Percentiles rank a stretch among this genome's conserved stretches.
Conservation (phyloP, 139 green algal species). For the Tetraselmis striata region DNA sequence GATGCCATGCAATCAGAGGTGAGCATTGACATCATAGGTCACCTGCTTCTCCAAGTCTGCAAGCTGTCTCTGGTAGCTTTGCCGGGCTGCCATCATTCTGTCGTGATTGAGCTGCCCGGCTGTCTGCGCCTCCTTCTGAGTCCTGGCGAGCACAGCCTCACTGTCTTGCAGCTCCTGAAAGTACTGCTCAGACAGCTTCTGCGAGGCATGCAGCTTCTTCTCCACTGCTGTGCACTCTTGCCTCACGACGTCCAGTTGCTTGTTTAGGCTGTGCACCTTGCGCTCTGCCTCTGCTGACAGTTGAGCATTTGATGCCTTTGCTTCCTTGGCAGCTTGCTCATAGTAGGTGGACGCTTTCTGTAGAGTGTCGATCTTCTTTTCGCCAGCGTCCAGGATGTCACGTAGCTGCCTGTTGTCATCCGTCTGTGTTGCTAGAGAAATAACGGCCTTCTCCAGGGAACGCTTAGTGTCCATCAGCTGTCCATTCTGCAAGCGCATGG, state of each 20-base stretch:
- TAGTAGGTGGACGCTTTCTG: neutral
- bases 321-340: neutral
- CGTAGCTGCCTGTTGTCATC: neutral
- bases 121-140: too few relatives aligned
- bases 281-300: neutral
- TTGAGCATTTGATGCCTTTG: neutral
- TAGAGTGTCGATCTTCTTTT: neutral
- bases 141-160: neutral
- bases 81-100: neutral
- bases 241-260: neutral
- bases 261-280: neutral
- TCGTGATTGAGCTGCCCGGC: too few relatives aligned
- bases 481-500: neutral
- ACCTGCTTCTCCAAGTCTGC: neutral
- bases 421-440: neutral
- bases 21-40: neutral
- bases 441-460: neutral
- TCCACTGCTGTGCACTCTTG: neutral
- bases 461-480: neutral
- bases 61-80: neutral
- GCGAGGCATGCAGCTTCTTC: neutral
- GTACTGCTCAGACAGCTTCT: neutral
- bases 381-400: neutral
- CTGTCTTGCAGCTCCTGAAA: neutral
- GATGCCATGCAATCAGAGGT: neutral